Percentiles rank a stretch among this genome's conserved stretches.
Evolutionary conservation across 345 rosid species (phyloP).

Genomic region (Nephelium lappaceum): DNA sequence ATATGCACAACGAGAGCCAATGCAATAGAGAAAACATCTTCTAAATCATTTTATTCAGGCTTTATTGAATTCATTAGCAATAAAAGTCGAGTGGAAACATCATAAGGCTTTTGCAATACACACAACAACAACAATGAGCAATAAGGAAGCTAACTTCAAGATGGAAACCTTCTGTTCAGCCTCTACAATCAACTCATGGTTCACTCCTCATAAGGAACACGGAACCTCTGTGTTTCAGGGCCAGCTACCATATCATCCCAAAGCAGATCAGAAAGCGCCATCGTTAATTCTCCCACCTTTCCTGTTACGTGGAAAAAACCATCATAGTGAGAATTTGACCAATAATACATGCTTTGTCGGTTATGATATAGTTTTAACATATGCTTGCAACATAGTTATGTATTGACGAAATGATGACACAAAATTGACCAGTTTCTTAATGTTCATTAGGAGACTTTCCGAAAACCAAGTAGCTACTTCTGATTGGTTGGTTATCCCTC

Average conservation of each 20-base stretch:
- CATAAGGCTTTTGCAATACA: background rate
- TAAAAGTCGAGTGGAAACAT: background rate
- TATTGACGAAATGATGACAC: too few relatives aligned
- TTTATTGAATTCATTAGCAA: background rate
- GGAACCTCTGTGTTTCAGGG: constrained; percentile 44
- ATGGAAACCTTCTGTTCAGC: constrained; percentile 1
- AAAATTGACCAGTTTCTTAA: too few relatives aligned
- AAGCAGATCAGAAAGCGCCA: constrained; percentile 64
- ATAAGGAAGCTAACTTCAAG: background rate
- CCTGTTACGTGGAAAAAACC: constrained; percentile 38
- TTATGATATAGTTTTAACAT: too few relatives aligned
- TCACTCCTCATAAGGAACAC: constrained; percentile 38
- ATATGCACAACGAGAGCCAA: background rate
- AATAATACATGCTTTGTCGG: background rate
- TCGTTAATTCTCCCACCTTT: constrained; percentile 64
- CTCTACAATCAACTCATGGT: background rate
- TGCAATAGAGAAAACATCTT: background rate
- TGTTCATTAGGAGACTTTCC: background rate
- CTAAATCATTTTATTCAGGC: constrained; percentile 3
- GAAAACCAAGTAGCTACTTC: too few relatives aligned
- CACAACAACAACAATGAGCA: background rate
- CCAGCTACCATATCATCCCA: constrained; percentile 79
- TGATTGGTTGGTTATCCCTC: too few relatives aligned
- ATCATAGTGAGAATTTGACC: background rate
- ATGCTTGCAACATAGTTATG: too few relatives aligned